Evolutionary conservation across 805 yeast species (phyloP), one percentile per base, ranked within the genome.

Genomic region (Yamadazyma kitorensis): DNA sequence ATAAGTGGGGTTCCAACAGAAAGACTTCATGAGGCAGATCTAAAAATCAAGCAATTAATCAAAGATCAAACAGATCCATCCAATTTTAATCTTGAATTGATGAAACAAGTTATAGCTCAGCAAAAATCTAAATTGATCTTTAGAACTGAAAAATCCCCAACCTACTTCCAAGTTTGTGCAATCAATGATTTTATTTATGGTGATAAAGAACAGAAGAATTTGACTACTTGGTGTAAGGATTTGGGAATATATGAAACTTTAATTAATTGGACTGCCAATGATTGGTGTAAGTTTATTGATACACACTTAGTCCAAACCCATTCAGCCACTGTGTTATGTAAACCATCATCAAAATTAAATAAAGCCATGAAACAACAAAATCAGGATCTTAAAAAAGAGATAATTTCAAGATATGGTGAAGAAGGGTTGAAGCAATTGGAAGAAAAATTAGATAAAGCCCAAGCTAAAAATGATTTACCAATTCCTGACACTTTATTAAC

Each of bases 101-200:
- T 91, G 61, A 72, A 67, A 43, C 88, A 85, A 51, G 72, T 86
- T 18, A 59, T 88, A 8, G 78, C 76, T 33, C 86, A 80, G 39
- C 72, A 74, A 14, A 78, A 70, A 53, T 71, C 81, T 64, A 78
- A 78, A 47, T 77, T 71, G 43, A 61, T 82, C 12, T 70, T 76
- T 31, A 71, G 72, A 27, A 68, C 81, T 23, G 94, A 85, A 56
- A 78, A 74, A 40, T 73, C 77, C 15, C 72, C 89, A 3, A 74
- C 74, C 17, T 62, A 69, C 4, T 64, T 88, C 34, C 72, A 87
- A 0, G 75, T 74, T 27, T 67, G 80, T 39, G 87, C 88, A 6
- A 82, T 87, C 33, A 70, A 70, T 24, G 95, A 86, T 48, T 91
- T 87, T 55, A 52, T 87, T 7, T 93, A 91, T 51, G 95, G 96